Conservation (phyloP, 2,329 filamentous ascomycete species). For the Paraphaeosphaeria minitans region DNA sequence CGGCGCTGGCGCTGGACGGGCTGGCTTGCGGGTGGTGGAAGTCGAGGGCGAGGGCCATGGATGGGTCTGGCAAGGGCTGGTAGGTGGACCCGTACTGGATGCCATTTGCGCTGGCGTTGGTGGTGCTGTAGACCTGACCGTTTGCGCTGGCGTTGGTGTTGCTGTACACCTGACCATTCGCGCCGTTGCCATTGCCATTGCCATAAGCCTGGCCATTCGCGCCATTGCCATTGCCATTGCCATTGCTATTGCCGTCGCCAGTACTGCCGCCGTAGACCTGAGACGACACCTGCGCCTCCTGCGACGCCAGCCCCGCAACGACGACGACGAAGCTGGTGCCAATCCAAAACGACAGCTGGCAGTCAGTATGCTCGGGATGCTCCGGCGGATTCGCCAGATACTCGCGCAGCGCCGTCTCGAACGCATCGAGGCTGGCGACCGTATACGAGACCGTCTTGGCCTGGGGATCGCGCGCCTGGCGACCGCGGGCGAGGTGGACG, state of each 20-base stretch:
- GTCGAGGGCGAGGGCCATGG: constrained; percentile 29
- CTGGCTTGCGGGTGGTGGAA: constrained; percentile 18
- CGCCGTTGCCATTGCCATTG: too few relatives aligned
- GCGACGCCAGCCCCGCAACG: constrained; percentile 8
- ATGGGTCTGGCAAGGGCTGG: constrained; percentile 33
- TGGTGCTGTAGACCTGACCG: constrained; percentile 32
- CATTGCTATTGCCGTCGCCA: constrained; percentile 11
- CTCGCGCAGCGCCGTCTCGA: constrained; percentile 43
- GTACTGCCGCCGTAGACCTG: too few relatives aligned
- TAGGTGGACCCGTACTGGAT: constrained; percentile 25
- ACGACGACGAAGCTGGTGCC: constrained; percentile 43
- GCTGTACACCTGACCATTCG: too few relatives aligned
- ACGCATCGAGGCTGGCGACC: constrained; percentile 42
- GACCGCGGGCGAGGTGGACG: constrained; percentile 43
- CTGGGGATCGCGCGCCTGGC: constrained; percentile 45
- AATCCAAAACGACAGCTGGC: constrained; percentile 47
- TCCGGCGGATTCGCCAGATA: constrained; percentile 42
- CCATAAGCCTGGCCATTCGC: too few relatives aligned
- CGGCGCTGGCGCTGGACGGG: not conserved
- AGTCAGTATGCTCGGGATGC: constrained; percentile 45
- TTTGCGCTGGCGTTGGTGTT: too few relatives aligned
- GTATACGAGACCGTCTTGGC: constrained; percentile 38
- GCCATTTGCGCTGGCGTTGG: constrained; percentile 14
- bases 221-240: constrained; percentile 14
- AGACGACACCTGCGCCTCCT: constrained; percentile 3